phyloP scores from a whole-genome alignment of 2,329 filamentous ascomycete species.

The Penicillium crustosum region DNA sequence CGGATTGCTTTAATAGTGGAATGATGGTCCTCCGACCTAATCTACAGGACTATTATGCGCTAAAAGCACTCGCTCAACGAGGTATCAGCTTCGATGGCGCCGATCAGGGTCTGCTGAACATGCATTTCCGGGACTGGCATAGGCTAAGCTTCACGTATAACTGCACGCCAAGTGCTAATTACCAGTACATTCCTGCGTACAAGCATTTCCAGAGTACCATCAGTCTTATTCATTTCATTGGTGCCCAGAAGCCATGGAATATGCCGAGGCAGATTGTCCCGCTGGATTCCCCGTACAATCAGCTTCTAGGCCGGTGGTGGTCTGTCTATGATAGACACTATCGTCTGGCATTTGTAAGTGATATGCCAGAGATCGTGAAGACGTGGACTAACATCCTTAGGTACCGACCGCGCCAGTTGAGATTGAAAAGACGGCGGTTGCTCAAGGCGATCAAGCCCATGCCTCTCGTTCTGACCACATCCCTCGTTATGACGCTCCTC shows the following conservation, averaged over 20 bases:
- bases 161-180: constrained; percentile 92
- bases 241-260: constrained; percentile 84
- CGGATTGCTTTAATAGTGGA: constrained; percentile 96
- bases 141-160: constrained; percentile 94
- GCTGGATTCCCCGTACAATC: constrained; percentile 61
- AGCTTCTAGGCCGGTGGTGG: constrained; percentile 90
- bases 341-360: constrained; percentile 40
- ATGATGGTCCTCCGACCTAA: constrained; percentile 89
- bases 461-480: not conserved
- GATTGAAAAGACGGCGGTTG: not conserved
- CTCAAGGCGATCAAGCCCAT: not conserved
- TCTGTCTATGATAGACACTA: constrained; percentile 89
- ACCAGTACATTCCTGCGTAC: constrained; percentile 96
- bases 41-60: constrained; percentile 80
- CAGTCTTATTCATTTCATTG: constrained; percentile 92
- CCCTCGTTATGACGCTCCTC: not conserved
- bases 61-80: constrained; percentile 77
- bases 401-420: not conserved
- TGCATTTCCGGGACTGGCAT: constrained; percentile 86
- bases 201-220: constrained; percentile 88
- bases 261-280: constrained; percentile 48
- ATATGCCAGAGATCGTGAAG: not conserved
- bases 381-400: not conserved
- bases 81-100: constrained; percentile 96
- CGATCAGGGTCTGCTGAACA: constrained; percentile 92